Evolutionary conservation across 352 stramenopile genomes (phyloP), one percentile per base, ranked within the genome.

Genomic region (Phytophthora vignae): DNA sequence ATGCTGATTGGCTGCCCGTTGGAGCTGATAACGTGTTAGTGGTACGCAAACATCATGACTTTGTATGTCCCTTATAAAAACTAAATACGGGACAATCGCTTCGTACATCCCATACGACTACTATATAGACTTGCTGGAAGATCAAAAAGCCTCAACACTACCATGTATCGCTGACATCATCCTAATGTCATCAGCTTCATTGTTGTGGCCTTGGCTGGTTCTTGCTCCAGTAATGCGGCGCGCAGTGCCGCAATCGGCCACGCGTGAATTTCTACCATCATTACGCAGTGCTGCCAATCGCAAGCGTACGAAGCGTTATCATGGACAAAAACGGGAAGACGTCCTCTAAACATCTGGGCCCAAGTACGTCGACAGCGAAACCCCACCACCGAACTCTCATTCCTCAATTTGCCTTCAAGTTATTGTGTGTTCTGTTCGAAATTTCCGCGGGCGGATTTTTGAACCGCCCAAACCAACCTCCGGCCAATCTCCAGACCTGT

Each of bases 161-260:
- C 22, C 29, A 33, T 33, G 29, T 9, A 33, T 33, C 5, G 4
- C 6, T 14, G 17, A 14, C 17, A 7, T 46, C 38, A 46, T 46
- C 4, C 6, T 17, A 8, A 15, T 15, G 11, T 7, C 38, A 7
- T 12, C 14, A 19, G 12, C 14, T 46, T 46, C 14, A 46, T 46
- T 14, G 38, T 46, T 2, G 4, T 17, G 22, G 38, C 38, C 38
- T 46, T n/a, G 38, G 14, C 14, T n/a, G 14, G 38, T 46, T 46
- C 38, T 46, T 46, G 14, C 38, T 19, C 38, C 14, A 46, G 38
- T 17, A 46, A n/a, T 44, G 12, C 38, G 7, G 5, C 17, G 5
- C 95, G 98, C 83, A 94, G 95, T 14, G 82, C 96, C 14, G 98
- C 98, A 69, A 84, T 98, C n/a, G 36, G 36, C 11, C 12, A 44